Evolutionary conservation across 2,329 filamentous ascomycete genomes (phyloP).

Genomic region (Botrytis paeoniae): DNA sequence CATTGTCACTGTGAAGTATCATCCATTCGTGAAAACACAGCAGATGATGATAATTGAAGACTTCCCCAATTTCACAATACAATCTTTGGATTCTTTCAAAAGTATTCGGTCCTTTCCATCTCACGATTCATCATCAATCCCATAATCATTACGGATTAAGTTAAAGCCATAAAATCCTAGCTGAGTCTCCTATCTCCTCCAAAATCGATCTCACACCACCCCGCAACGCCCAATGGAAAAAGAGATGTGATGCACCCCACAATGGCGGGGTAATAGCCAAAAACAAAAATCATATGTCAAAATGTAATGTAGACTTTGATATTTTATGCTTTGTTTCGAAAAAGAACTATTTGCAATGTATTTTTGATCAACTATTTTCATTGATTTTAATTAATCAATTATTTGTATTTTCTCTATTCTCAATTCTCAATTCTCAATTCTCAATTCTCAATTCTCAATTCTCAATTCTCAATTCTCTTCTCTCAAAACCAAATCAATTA

Average conservation of each 20-base stretch:
- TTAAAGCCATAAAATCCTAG: background rate
- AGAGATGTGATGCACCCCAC: background rate
- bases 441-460: too few species aligned
- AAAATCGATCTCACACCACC: background rate
- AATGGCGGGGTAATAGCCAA: slow-evolving; percentile 1
- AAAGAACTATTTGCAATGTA: background rate
- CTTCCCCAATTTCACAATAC: background rate
- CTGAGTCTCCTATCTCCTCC: background rate
- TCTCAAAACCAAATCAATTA: too few species aligned
- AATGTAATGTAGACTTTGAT: background rate
- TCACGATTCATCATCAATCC: background rate
- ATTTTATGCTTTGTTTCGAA: too few species aligned
- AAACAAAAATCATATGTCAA: background rate
- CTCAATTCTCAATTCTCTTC: too few species aligned
- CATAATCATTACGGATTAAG: too few species aligned
- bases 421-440: too few species aligned
- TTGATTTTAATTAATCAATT: background rate
- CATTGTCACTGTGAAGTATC: background rate
- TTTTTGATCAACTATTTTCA: background rate
- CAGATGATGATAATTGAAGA: background rate
- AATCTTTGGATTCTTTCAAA: background rate
- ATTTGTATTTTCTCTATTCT: background rate
- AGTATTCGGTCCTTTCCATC: background rate
- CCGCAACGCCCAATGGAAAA: background rate
- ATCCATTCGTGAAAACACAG: background rate